These are phyloP conservation scores for Cryptosporidium parvum DNA, from an alignment of 169 alveolate genomes.

Conservation along the genomic window DNA sequence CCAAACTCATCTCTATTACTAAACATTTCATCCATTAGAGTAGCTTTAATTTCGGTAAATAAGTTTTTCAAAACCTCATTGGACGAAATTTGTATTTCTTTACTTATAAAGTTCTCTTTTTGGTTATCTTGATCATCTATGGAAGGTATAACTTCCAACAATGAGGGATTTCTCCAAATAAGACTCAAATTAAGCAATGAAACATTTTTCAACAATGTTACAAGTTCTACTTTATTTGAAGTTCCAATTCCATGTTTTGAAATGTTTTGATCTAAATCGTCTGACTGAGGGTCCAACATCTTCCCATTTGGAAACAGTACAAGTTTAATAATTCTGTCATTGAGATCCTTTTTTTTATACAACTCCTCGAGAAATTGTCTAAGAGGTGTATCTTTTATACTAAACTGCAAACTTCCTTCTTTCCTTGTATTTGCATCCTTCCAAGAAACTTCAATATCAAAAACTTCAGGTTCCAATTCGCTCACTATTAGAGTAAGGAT, in stretches of 20 bases:
- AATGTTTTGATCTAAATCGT: neutral
- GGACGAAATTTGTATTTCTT: slow-evolving; percentile 3
- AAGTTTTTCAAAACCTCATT: slow-evolving; percentile 1
- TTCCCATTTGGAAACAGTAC: slow-evolving; percentile 34
- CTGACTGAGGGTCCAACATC: slow-evolving; percentile 1
- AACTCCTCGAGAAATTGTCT: slow-evolving; percentile 10
- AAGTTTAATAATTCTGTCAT: neutral
- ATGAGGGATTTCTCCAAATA: slow-evolving; percentile 54
- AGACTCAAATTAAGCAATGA: slow-evolving; percentile 1
- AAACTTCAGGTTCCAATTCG: slow-evolving; percentile 13
- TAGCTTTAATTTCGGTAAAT: neutral
- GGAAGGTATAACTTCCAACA: slow-evolving; percentile 11
- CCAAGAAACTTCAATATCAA: slow-evolving; percentile 30
- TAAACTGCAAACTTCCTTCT: slow-evolving; percentile 15
- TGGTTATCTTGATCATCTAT: neutral
- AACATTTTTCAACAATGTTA: neutral
- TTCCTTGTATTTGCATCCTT: slow-evolving; percentile 28
- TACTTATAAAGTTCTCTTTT: neutral
- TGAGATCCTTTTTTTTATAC: neutral
- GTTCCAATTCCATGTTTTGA: slow-evolving; percentile 8
- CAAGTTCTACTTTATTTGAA: neutral
- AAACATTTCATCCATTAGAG: neutral
- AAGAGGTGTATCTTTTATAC: neutral
- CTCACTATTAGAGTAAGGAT: neutral
- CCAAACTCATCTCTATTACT: neutral